Evolutionary conservation across 2,329 filamentous ascomycete genomes (phyloP).

Genomic region (Geosmithia putterillii): DNA sequence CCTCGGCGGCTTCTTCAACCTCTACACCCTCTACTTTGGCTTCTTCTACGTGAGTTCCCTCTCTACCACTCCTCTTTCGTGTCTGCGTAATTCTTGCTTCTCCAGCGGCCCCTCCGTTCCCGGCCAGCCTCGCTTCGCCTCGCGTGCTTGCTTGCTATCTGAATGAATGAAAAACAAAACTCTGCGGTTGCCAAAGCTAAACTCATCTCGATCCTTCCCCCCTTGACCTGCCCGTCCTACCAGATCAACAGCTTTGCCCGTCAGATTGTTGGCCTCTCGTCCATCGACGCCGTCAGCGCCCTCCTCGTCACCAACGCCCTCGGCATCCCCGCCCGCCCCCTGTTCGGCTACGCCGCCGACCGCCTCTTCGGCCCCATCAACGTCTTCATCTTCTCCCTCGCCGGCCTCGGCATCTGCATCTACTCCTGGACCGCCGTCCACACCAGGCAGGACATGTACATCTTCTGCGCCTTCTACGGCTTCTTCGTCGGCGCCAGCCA

Average conservation of each 20-base stretch:
- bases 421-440: conserved; percentile 43
- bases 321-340: conserved; percentile 39
- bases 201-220: no score
- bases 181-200: no score
- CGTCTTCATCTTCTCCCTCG: conserved; percentile 33
- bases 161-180: no score
- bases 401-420: conserved; percentile 31
- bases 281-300: conserved; percentile 37
- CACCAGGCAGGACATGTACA: conserved; percentile 24
- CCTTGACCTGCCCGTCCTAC: no score
- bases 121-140: no score
- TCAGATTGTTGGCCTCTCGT: conserved; percentile 29
- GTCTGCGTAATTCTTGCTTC: background rate
- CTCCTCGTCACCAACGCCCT: conserved; percentile 45
- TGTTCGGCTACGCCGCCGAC: conserved; percentile 42
- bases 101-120: background rate
- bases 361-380: conserved; percentile 40
- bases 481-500: conserved; percentile 28
- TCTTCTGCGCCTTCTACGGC: conserved; percentile 30
- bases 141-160: no score
- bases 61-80: background rate
- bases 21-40: conserved; percentile 24
- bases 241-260: conserved; percentile 32
- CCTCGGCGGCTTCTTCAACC: conserved; percentile 31
- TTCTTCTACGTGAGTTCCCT: conserved; percentile 26